These are phyloP conservation scores for Suillus lakei DNA, from an alignment of 768 basidiomycete genomes.

Conservation along the genomic window DNA sequence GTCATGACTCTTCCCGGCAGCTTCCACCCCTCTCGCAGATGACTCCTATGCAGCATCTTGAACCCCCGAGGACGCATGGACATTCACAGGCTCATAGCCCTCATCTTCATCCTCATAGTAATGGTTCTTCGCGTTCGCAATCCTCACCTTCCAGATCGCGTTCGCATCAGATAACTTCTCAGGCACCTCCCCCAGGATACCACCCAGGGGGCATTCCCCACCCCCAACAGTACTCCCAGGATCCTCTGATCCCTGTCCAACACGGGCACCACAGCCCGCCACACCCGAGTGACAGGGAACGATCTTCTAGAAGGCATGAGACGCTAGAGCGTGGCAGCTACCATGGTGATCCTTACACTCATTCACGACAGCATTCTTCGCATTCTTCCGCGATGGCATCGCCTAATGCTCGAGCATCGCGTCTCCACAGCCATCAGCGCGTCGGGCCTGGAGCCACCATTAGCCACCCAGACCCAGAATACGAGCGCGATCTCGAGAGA, in stretches of 20 bases:
- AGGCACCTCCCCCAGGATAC: slow-evolving; percentile 35
- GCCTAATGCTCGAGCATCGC: slow-evolving; percentile 41
- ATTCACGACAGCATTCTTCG: slow-evolving; percentile 35
- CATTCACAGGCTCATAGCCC: slow-evolving; percentile 46
- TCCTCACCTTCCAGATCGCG: slow-evolving; percentile 55
- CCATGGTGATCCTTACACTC: slow-evolving; percentile 39
- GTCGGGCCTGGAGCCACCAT: slow-evolving; percentile 65
- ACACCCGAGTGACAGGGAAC: slow-evolving; percentile 44
- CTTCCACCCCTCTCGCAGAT: slow-evolving; percentile 53
- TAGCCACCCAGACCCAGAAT: slow-evolving; percentile 42
- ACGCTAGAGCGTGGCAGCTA: slow-evolving; percentile 44
- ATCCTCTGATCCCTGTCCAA: slow-evolving; percentile 47
- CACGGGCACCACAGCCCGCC: slow-evolving; percentile 56
- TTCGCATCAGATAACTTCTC: slow-evolving; percentile 45
- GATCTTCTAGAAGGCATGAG: slow-evolving; percentile 55
- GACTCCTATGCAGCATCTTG: slow-evolving; percentile 47
- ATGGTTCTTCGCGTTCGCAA: slow-evolving; percentile 50
- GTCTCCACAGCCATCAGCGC: slow-evolving; percentile 69
- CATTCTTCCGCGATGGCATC: slow-evolving; percentile 38
- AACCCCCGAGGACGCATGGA: slow-evolving; percentile 36
- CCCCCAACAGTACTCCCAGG: slow-evolving; percentile 52
- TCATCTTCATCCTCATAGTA: slow-evolving; percentile 45
- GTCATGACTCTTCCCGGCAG: slow-evolving; percentile 50
- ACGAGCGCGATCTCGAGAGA: slow-evolving; percentile 52
- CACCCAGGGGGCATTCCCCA: slow-evolving; percentile 44